These are phyloP conservation scores for Isochrysis galbana DNA, from an alignment of 78 protist species.

Conservation along the genomic window DNA sequence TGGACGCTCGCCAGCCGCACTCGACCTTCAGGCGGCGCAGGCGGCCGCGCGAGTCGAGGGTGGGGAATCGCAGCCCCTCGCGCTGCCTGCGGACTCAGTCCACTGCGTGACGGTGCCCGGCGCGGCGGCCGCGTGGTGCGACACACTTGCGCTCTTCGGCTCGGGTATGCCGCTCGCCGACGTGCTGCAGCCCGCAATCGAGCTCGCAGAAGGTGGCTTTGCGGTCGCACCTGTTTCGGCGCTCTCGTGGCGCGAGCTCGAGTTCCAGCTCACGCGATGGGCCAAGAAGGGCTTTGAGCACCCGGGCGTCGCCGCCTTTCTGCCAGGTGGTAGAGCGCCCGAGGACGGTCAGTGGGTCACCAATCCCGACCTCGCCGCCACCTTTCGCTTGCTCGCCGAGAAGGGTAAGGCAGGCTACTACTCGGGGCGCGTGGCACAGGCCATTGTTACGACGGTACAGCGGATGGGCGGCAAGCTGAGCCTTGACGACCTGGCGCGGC, in stretches of 20 bases:
- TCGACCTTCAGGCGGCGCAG: conserved; percentile 33
- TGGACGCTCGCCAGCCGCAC: conserved; percentile 66
- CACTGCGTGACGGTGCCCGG: conserved; percentile 61
- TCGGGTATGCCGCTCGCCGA: conserved; percentile 51
- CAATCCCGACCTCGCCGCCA: conserved; percentile 56
- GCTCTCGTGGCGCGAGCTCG: neutral
- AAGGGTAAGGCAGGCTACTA: conserved; percentile 77
- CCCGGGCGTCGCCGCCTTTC: conserved; percentile 40
- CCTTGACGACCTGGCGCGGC: conserved; percentile 63
- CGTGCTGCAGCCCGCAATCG: conserved; percentile 67
- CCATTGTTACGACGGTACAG: conserved; percentile 53
- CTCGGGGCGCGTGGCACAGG: conserved; percentile 65
- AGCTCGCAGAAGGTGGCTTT: conserved; percentile 66
- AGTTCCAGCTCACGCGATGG: neutral
- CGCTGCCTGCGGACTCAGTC: neutral
- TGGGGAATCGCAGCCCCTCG: too few relatives aligned
- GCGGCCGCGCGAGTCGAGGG: neutral
- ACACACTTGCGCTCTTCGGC: conserved; percentile 60
- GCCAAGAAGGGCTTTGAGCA: neutral
- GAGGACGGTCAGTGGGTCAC: conserved; percentile 57
- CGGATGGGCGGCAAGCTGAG: conserved; percentile 69
- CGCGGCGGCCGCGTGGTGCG: conserved; percentile 82
- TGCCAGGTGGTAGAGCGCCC: conserved; percentile 59
- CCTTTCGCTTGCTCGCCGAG: conserved; percentile 42
- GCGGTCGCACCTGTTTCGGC: conserved; percentile 51